Evolutionary conservation across 257 asterid species (phyloP).

Genomic region (Orobanche coerulescens): DNA sequence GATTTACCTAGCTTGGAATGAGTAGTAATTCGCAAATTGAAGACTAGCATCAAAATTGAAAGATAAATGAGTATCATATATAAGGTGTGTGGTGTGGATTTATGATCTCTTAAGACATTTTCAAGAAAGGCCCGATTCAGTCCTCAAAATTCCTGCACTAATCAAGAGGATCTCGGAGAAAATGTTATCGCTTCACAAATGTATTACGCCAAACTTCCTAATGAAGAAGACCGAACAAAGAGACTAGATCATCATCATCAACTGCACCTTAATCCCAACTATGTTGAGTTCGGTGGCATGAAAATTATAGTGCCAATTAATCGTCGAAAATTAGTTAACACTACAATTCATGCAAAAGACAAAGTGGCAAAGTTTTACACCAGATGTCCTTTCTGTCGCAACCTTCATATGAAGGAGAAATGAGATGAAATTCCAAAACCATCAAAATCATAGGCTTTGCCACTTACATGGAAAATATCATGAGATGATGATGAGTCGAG

Average conservation of each 20-base stretch:
- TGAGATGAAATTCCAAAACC: no score
- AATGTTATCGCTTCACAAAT: neutral
- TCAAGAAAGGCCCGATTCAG: neutral
- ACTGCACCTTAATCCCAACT: no score
- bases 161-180: neutral
- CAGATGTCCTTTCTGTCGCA: no score
- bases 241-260: neutral
- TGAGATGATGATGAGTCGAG: no score
- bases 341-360: no score
- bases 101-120: neutral
- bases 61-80: neutral
- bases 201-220: neutral
- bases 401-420: no score
- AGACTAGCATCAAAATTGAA: neutral
- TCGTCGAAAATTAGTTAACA: no score
- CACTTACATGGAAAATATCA: no score
- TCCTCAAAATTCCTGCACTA: slow-evolving; percentile 4
- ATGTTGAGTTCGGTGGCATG: no score
- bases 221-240: neutral
- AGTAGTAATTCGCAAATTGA: neutral
- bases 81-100: neutral
- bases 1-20: neutral
- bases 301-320: no score
- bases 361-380: no score
- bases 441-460: no score